Base-by-base conservation (phyloP, 768 basidiomycete species). In the Podaxis rugospora region DNA sequence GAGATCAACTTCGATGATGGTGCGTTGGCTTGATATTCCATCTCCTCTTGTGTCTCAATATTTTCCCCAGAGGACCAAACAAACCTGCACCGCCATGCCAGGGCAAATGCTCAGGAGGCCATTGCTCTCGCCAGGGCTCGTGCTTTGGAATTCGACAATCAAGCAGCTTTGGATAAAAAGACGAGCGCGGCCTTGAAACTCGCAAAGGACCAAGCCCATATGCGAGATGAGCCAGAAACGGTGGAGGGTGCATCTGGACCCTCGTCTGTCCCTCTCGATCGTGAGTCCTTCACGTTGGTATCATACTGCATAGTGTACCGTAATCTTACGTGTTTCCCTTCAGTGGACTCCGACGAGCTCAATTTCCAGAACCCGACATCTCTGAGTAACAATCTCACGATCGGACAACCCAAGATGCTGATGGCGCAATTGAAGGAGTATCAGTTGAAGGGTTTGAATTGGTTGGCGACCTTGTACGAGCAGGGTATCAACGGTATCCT, bases 401-500 rank as follows among this genome's bases (percentile, higher is more conserved):
- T 98, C 66, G 83, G 84, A 18, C 97, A 99, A 69, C 97, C 97
- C 5, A 87, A 86, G 73, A 96, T 98, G 92, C 79, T 99, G 63
- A 93, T 94, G 84, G 94, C 95, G 6, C 92, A 93, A 66, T 77
- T 99, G 57, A 99, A 99, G 74, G 97, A 99, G 72, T 99, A 98
- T 71, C 97, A 99, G 71, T 74, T 99, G 59, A 98, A 98, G 69
- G 97, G 97, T 64, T 80, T 99, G 36, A 98, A 97, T 65, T 99
- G 97, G 97, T 79, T 99, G 25, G 97, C 89, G 16, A 97, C 95
- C 14, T 78, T 99, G 21, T 99, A 98, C 69, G 97, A 98, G 71
- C 96, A 98, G 73, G 97, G 97, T 49, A 98, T 98, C 81, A 99
- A 99, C 69, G 97, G 97, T 51, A 99, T 99, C 67, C 83, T 99